These are phyloP conservation scores for Dactylonectria macrodidyma DNA, from an alignment of 2,329 filamentous ascomycete genomes.

Conservation along the genomic window DNA sequence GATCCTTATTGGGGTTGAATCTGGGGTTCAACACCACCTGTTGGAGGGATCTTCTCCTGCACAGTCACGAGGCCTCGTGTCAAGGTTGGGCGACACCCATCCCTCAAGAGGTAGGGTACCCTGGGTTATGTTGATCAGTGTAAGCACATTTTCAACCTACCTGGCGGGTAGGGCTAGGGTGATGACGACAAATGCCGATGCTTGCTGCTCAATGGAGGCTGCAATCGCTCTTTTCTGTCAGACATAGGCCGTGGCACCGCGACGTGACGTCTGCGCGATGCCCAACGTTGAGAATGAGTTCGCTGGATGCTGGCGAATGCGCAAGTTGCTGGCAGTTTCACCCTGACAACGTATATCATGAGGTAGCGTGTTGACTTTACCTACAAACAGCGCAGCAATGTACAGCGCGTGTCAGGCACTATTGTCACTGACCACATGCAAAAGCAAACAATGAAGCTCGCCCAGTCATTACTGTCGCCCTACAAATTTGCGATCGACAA, in stretches of 20 bases:
- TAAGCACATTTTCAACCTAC: conserved; percentile 10
- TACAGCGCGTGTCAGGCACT: not conserved
- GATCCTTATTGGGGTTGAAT: not conserved
- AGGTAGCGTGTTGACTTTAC: conserved; percentile 1
- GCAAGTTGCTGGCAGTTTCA: conserved; percentile 9
- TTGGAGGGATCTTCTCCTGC: not conserved
- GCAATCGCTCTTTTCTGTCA: conserved; percentile 4
- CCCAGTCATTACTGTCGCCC: conserved; percentile 26
- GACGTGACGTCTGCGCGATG: conserved; percentile 8
- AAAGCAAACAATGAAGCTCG: conserved; percentile 18
- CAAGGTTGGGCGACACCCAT: conserved; percentile 6
- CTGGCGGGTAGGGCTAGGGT: not conserved
- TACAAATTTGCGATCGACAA: conserved; percentile 11
- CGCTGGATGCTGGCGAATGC: conserved; percentile 3
- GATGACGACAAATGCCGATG: not conserved
- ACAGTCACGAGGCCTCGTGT: conserved; percentile 6
- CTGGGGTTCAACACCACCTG: conserved; percentile 3
- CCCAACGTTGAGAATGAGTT: not conserved
- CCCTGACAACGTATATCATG: not conserved
- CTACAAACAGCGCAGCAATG: conserved; percentile 18
- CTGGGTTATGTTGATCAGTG: conserved; percentile 6
- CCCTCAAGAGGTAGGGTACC: not conserved
- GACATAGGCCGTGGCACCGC: not conserved
- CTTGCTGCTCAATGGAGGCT: conserved; percentile 5
- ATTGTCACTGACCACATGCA: conserved; percentile 20